Evolutionary conservation across 805 yeast genomes (phyloP), one percentile per base, ranked within the genome.

Genomic region (Yarrowia divulgata): DNA sequence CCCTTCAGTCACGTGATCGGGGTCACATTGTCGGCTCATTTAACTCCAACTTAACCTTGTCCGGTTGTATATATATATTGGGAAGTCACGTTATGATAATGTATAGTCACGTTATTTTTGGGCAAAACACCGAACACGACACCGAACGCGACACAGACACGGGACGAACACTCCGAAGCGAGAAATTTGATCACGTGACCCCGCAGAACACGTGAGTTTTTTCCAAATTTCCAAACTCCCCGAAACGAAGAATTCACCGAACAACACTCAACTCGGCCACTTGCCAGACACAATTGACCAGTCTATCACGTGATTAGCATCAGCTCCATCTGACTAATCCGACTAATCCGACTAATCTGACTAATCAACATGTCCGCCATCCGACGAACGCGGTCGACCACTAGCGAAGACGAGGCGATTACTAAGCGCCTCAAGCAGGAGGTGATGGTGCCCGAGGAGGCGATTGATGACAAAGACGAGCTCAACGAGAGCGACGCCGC

Each of bases 401-500:
- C 50, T 5, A 18, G 32, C 13, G 66, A 58, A 12, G 66, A 58
- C 42, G 66, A 58, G 18, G 50, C 40, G n/a, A 58, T 58, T n/a
- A 58, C 66, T 19, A 63, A 63, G 14, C 54, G 68, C 16, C 57
- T 63, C 32, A 63, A 63, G n/a, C 55, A 63, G 39, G 68, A 63
- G 19, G 57, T 48, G 32, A 35, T 49, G 57, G 57, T 63, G 10
- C 32, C 14, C 13, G 68, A 63, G 37, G 54, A 46, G 45, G 68
- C 68, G n/a, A 63, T 63, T 39, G 68, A 63, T 32, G 57, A 60
- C 43, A 60, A 63, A 16, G 68, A 40, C 46, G 68, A 68, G 57
- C 40, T 60, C 35, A 60, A 58, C 42, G 70, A 62, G 70, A 19
- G 69, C 39, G 68, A 62, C 14, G 70, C 70, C 5, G 70, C 68